Base-by-base conservation (phyloP, 2,329 filamentous ascomycete genomes). In the Penicillium fuscoglaucum region DNA sequence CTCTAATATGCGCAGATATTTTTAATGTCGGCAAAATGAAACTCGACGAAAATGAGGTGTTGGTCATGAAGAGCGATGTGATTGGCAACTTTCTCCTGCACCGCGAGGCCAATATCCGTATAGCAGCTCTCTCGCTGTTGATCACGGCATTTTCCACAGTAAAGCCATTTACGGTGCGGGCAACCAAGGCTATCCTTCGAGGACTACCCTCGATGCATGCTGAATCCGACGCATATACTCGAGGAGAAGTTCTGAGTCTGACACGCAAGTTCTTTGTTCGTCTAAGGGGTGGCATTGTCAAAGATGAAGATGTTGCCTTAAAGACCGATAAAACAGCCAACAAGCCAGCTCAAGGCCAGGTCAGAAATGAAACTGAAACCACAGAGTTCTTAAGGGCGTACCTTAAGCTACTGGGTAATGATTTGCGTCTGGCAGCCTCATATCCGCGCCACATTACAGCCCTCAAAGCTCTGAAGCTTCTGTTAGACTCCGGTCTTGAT, bases 401-500 rank as follows among this genome's bases (percentile, higher is more conserved):
- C 69, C 67, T 90, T 1, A 69, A 77, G 1, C 95, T 96, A 64
- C 74, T 97, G 6, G 82, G 86, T 53, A 78, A 80, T 39, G 92
- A 98, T 67, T 78, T 99, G 24, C 83, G 86, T 3, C 87, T 92
- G 2, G 93, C 89, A 1, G 87, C 90, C 17, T 95, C 93, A 12
- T 99, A 98, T 70, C 93, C 96, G 71, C 85, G 92, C 7, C 93
- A 96, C 66, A 90, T 93, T 47, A 90, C 90, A 2, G 87, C 91
- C 2, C 74, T 98, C 6, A 91, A 88, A 68, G 86, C 89, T 0
- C 75, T 93, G 29, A 79, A 79, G 0, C 81, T 88, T 52, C 78
- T 93, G n/a, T 74, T 92, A 6, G 84, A 84, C 58, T 85, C 89
- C 43, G 89, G 89, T 29, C 78, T 89, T n/a, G 88, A 89, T 61